phyloP scores from a whole-genome alignment of 257 asterid species.

The Fraxinus pennsylvanica region DNA sequence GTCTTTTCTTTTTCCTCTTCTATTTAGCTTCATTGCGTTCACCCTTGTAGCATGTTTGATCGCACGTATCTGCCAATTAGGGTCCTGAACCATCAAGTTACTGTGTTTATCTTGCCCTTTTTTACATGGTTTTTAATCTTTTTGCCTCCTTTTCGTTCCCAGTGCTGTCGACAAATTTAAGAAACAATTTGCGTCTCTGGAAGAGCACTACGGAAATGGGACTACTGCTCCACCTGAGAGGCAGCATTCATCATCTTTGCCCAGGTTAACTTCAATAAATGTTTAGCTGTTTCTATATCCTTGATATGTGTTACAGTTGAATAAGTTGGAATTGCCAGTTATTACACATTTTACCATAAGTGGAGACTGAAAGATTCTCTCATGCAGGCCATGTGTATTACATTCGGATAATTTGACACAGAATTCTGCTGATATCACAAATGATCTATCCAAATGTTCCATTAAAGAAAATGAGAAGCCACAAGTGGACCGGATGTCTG shows the following conservation, averaged over 20 bases:
- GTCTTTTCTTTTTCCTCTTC: no score
- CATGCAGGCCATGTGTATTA: conserved; percentile 67
- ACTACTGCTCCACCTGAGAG: conserved; percentile 86
- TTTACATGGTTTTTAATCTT: neutral
- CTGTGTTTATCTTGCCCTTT: neutral
- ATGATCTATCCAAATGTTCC: conserved; percentile 71
- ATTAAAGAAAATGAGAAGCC: conserved; percentile 71
- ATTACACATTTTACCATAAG: neutral
- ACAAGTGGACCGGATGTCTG: conserved; percentile 48
- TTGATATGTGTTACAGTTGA: neutral
- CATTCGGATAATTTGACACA: conserved; percentile 64
- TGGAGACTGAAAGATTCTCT: conserved; percentile 24
- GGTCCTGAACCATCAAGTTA: neutral
- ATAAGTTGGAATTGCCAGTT: neutral
- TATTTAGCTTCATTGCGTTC: neutral
- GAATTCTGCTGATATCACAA: conserved; percentile 50
- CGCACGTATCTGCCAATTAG: neutral
- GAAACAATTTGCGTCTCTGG: conserved; percentile 93
- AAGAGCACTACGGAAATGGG: conserved; percentile 84
- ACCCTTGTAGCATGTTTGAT: neutral
- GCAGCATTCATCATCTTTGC: conserved; percentile 93
- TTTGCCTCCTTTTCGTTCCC: conserved; percentile 19
- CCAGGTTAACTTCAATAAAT: conserved; percentile 50
- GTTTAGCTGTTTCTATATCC: neutral
- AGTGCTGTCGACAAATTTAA: conserved; percentile 98